Base-by-base conservation (phyloP, 2,329 filamentous ascomycete species). In the Penicillium sp. region DNA sequence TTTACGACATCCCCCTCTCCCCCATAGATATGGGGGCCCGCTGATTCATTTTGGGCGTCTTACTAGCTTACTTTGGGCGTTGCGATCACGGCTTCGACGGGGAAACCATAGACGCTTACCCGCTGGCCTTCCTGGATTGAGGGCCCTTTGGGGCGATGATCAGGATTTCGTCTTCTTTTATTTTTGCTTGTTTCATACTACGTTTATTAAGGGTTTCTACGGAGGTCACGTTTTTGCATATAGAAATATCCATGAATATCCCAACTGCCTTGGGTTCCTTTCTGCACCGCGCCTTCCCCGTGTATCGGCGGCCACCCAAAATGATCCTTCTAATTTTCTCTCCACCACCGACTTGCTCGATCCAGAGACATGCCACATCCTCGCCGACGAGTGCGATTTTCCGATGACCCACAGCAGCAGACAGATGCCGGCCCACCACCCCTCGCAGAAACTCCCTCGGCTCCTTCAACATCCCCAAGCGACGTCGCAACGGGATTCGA, bases 1-100 rank as follows among this genome's bases (percentile, higher is more conserved):
- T 38, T 38, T 38, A 41, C 20, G 39, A 41, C 39, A n/a, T 49
- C 18, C 24, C 42, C 46, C 33, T 48, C 47, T 44, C 22, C 51
- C 49, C 51, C 51, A 47, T 36, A 35, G 43, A 46, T 14, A 33
- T 41, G 38, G 52, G 53, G 35, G 40, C 42, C 50, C 35, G 48
- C 46, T 55, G 54, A 49, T 58, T 55, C 46, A 54, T 60, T 58
- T 49, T 43, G 56, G 56, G 58, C 52, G 56, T 51, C 50, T 55
- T 49, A 49, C 20, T 22, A 22, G 20, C 20, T 48, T 47, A 54
- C 24, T 46, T 55, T 47, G 31, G 58, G 58, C 55, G 55, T 61
- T 52, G 49, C 49, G 54, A 54, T 56, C 46, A 50, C 50, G 54
- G 57, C 40, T 52, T 60, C 43, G 38, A 41, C 20, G 44, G 46